phyloP scores from a whole-genome alignment of 768 basidiomycete species.

The Leccinum boreale region DNA sequence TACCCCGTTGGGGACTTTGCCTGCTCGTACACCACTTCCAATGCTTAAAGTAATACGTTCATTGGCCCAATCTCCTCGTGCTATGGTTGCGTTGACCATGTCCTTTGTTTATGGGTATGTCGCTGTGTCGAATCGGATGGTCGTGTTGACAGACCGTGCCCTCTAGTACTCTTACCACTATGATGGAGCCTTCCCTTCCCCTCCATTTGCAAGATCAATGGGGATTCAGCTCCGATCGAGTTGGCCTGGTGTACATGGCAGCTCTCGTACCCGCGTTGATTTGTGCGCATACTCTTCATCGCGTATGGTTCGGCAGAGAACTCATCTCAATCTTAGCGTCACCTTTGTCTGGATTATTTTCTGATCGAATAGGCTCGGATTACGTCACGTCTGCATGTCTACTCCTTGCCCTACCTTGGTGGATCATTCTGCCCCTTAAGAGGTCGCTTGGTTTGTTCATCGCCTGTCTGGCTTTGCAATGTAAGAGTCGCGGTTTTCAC shows the following conservation, averaged over 20 bases:
- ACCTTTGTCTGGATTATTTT: constrained; percentile 53
- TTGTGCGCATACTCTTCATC: constrained; percentile 42
- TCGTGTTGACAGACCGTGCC: neutral
- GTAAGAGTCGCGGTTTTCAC: constrained; percentile 35
- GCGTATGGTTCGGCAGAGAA: neutral
- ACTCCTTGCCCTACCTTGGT: constrained; percentile 61
- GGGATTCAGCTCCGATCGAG: constrained; percentile 43
- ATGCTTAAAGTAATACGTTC: constrained; percentile 40
- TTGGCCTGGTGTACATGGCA: constrained; percentile 68
- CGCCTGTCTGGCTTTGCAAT: constrained; percentile 45
- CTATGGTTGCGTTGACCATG: constrained; percentile 42
- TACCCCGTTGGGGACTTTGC: constrained; percentile 6
- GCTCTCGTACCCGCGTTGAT: constrained; percentile 61
- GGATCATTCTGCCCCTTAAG: constrained; percentile 50
- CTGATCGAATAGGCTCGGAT: constrained; percentile 56
- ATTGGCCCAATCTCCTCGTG: constrained; percentile 46
- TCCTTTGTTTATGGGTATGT: constrained; percentile 55
- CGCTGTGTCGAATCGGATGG: neutral
- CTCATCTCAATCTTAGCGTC: constrained; percentile 40
- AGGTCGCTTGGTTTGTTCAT: constrained; percentile 45
- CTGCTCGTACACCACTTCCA: constrained; percentile 31
- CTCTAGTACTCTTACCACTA: constrained; percentile 44
- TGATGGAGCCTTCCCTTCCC: constrained; percentile 56
- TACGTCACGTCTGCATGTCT: constrained; percentile 50
- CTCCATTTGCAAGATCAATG: constrained; percentile 51